Evolutionary conservation across 2,329 filamentous ascomycete species (phyloP), one percentile per base, ranked within the genome.

Genomic region (Coleophoma cylindrospora): DNA sequence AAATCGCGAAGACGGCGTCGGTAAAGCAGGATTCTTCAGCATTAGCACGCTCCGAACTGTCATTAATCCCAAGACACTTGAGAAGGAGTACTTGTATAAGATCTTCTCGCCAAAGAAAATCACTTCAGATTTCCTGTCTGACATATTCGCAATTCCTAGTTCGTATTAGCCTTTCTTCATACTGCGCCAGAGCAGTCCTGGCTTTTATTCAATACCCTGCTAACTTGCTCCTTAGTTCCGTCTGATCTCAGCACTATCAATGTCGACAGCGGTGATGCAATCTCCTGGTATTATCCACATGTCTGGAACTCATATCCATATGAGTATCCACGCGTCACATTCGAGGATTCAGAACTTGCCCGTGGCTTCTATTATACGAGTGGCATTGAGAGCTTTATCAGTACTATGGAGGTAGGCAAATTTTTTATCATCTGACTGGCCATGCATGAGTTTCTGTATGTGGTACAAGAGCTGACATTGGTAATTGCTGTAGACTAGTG

Each of bases 331-430:
- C 80, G 91, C 0, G 83, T 91, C 0, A 91, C 87, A 0, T 99
- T 97, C 66, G 90, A 96, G 58, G 86, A 94, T 53, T 80, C 86
- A 3, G 73, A 84, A 54, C 65, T 96, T 3, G 83, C 81, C 5
- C 68, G 77, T 7, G 80, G 81, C 0, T 61, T 92, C 13, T 94
- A 83, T 68, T 87, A 87, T 64, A 86, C 83, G 0, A 83, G 81
- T 11, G 83, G 81, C 2, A 95, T 97, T 40, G 92, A 97, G 70
- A 86, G 86, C 58, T 96, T 99, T 66, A 95, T 97, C 58, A 94
- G 87, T 10, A 96, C 91, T 0, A 97, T 99, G 94, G 94, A 99
- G 74, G 36, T 38, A 38, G 14, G 36, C 15, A n/a, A 17, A 14
- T 7, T 17, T n/a, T 9, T 13, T 8, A 38, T 12, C 15, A 38